Base-by-base conservation (phyloP, 176 grass and related monocot species). In the Triticum monococcum region DNA sequence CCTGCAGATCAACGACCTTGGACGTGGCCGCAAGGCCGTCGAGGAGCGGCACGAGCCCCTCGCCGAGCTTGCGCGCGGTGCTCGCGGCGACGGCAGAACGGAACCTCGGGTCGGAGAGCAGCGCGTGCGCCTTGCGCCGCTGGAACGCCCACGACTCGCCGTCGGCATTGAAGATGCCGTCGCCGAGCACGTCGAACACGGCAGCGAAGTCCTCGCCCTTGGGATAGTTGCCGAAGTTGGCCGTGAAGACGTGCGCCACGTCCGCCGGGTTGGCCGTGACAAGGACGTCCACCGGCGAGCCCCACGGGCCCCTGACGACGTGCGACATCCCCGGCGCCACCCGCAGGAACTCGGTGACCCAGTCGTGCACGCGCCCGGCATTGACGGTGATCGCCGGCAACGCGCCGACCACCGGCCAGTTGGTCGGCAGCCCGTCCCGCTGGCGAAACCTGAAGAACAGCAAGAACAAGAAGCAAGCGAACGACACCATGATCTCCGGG, bases 121-220 rank as follows among this genome's bases (percentile, higher is more conserved):
- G 14, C 14, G 48, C 4, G 48, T 52, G 48, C 48, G 48, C 48
- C 48, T 52, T 52, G 14, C 48, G 14, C 48, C 48, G 48, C 48
- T 52, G 48, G 48, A 52, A 52, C 14, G 48, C 48, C 96, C 96
- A 98, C 18, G 16, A 12, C 18, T 89, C 78, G 40, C 83, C 92
- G 46, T 98, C 96, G 28, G 92, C 92, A 74, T 98, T 98, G 85
- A 98, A 96, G 64, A 98, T 98, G 12, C 97, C 97, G 12, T 68
- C 90, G 67, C 97, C 97, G 59, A 98, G 94, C 22, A 98, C 96
- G 4, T 52, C 14, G 14, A 52, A 17, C 14, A 52, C 14, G 48
- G 14, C 48, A 14, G 48, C 48, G 4, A 52, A 52, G 14, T 52
- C 48, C 14, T 52, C 48, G 48, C 48, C 48, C 14, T 52, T 52